phyloP scores from a whole-genome alignment of 495 filamentous ascomycete species.

The Penicillium tannophilum region DNA sequence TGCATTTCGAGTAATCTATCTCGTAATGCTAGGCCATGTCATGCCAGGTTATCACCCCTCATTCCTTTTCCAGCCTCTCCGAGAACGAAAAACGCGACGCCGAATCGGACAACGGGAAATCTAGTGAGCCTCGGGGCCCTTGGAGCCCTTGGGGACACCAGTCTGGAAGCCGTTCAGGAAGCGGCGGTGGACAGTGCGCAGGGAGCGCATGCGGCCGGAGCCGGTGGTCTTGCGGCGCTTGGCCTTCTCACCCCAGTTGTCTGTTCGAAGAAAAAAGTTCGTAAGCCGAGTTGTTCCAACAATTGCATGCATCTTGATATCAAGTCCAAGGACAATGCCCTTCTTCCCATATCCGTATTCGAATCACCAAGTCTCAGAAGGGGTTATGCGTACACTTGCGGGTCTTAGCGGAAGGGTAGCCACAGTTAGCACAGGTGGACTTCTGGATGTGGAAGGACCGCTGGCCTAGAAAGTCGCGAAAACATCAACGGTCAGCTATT shows the following conservation, averaged over 20 bases:
- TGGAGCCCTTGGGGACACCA: constrained; percentile 82
- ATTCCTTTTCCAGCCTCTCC: constrained; percentile 48
- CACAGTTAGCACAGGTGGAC: constrained; percentile 95
- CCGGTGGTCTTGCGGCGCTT: constrained; percentile 99
- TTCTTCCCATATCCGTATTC: constrained; percentile 13
- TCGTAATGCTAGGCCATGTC: constrained; percentile 47
- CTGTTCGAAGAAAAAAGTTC: constrained; percentile 50
- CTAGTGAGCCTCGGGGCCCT: constrained; percentile 60
- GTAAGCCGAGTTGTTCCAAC: constrained; percentile 33
- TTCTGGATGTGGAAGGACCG: constrained; percentile 99
- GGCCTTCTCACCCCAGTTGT: constrained; percentile 99
- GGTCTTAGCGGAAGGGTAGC: constrained; percentile 95
- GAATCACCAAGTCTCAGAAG: constrained; percentile 21
- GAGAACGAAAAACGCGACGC: constrained; percentile 49
- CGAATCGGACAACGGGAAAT: constrained; percentile 38
- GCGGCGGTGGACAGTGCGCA: constrained; percentile 84
- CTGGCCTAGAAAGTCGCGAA: constrained; percentile 60
- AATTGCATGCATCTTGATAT: constrained; percentile 8
- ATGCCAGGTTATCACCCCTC: constrained; percentile 42
- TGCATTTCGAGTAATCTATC: constrained; percentile 40
- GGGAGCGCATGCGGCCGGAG: constrained; percentile 87
- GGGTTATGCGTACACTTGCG: constrained; percentile 86
- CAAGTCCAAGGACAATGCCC: neutral
- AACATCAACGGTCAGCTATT: constrained; percentile 33
- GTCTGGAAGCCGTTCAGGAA: constrained; percentile 97